Base-by-base conservation (phyloP, 495 filamentous ascomycete genomes). In the Chaetomium fimeti region DNA sequence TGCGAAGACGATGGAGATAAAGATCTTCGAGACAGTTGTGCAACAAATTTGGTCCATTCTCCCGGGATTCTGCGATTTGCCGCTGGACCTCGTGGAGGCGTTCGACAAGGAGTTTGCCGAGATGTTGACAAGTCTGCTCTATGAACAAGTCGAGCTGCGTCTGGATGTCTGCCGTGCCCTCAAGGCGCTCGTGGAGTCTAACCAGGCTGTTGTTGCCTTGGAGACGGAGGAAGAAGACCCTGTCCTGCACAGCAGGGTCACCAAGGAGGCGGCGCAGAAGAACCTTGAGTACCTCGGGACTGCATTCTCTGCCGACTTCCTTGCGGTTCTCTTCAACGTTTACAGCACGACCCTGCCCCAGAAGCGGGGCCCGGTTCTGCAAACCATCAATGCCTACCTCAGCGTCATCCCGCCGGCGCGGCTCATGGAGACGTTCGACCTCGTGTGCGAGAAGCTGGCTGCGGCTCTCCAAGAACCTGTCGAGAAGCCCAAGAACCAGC, bases 261-360 rank as follows among this genome's bases (percentile, higher is more conserved):
- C 89, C 22, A 92, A 90, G 78, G 83, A 75, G 38, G 80, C 84
- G 40, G 94, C 94, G 0, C 75, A 84, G 71, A 84, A 87, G 74
- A 96, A 96, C 71, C 75, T 98, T 45, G 79, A 84, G 25, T 88
- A 96, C 74, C 81, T 98, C 12, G 85, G 89, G 5, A 72, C 74
- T 8, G 74, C 74, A 5, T 92, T 95, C 74, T 84, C 93, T 9
- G 87, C 89, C 56, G 97, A 98, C 66, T 73, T 98, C 68, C 83
- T 98, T 29, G 92, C 94, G 3, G 94, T 98, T 3, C 81, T 98
- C 47, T 98, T 98, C 82, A 98, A 98, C 72, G 93, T 98, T 28
- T 98, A 98, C 78, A 95, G 89, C 71, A 88, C 95, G 72, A 98
- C 95, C 1, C 81, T 98, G 24, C 94, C 95, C 1, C 92, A 97